Evolutionary conservation across 2,329 filamentous ascomycete species (phyloP).

Genomic region (Fusarium haematococcum): DNA sequence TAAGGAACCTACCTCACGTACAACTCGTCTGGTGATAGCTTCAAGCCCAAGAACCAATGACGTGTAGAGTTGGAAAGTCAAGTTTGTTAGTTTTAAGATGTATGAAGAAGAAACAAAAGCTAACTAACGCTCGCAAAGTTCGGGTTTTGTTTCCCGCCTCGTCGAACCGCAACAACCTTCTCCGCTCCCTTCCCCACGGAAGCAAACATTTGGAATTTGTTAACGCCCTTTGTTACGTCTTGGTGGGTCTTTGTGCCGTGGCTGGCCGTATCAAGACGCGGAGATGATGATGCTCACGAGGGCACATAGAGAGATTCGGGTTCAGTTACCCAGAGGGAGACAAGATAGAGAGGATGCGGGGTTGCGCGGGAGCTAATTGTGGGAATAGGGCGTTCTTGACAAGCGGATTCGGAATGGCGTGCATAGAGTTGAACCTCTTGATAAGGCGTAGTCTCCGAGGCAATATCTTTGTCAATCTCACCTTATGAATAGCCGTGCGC

Average conservation of each 20-base stretch:
- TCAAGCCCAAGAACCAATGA: constrained; percentile 3
- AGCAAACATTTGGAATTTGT: neutral
- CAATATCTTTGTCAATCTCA: neutral
- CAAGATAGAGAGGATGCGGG: constrained; percentile 22
- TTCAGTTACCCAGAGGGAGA: neutral
- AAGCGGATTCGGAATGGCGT: constrained; percentile 15
- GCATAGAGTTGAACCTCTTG: neutral
- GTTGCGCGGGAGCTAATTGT: constrained; percentile 26
- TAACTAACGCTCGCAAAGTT: constrained; percentile 11
- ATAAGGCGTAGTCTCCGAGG: neutral
- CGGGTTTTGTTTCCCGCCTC: constrained; percentile 26
- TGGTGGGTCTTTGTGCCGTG: constrained; percentile 21
- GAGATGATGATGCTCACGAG: constrained; percentile 17
- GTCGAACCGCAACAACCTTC: neutral
- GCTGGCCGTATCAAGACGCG: constrained; percentile 27
- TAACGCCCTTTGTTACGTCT: constrained; percentile 34
- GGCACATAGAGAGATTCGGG: neutral
- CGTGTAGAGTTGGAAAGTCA: neutral
- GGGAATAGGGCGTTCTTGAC: constrained; percentile 41
- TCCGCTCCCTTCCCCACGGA: constrained; percentile 5
- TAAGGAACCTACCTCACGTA: neutral
- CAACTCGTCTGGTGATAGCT: neutral
- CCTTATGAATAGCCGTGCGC: neutral
- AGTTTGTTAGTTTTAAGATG: neutral
- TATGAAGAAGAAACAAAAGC: neutral